phyloP scores from a whole-genome alignment of 2,329 filamentous ascomycete genomes.

The Tolypocladium tropicale region DNA sequence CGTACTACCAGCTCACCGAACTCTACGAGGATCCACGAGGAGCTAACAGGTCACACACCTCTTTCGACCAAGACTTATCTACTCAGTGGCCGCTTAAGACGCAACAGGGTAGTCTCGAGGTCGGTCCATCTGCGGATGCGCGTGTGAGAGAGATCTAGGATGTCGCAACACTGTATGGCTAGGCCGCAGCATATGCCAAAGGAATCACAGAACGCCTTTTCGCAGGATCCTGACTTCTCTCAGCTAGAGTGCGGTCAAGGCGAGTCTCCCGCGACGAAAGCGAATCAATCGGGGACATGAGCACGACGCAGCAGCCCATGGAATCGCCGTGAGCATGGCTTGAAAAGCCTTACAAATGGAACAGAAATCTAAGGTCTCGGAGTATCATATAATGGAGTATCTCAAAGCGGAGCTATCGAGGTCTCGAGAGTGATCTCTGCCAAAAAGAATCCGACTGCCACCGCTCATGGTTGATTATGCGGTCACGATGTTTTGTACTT shows the following conservation, averaged over 20 bases:
- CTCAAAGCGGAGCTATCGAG: background rate
- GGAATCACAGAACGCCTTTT: conserved; percentile 1
- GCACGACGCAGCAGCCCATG: background rate
- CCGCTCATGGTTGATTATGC: background rate
- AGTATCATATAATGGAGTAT: background rate
- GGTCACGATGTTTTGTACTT: background rate
- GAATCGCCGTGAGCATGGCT: no score
- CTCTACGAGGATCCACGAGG: background rate
- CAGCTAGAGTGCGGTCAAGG: conserved; percentile 2
- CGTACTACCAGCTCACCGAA: background rate
- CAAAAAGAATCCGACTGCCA: background rate
- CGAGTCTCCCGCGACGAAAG: background rate
- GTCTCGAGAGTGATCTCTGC: background rate
- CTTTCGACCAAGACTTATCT: background rate
- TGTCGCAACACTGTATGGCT: conserved; percentile 1
- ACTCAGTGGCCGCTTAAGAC: background rate
- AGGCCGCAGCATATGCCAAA: conserved; percentile 6
- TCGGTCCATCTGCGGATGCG: background rate
- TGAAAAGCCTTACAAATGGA: background rate
- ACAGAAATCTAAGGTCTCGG: no score
- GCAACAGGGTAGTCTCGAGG: background rate
- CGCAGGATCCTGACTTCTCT: conserved; percentile 6
- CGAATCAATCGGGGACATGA: background rate
- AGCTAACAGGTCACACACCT: background rate
- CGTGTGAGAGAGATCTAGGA: no score